A percentile compares a stretch with the other conserved stretches of the same genome.
phyloP scores from a whole-genome alignment of 805 yeast genomes.

The Metschnikowia drakensbergensis region DNA sequence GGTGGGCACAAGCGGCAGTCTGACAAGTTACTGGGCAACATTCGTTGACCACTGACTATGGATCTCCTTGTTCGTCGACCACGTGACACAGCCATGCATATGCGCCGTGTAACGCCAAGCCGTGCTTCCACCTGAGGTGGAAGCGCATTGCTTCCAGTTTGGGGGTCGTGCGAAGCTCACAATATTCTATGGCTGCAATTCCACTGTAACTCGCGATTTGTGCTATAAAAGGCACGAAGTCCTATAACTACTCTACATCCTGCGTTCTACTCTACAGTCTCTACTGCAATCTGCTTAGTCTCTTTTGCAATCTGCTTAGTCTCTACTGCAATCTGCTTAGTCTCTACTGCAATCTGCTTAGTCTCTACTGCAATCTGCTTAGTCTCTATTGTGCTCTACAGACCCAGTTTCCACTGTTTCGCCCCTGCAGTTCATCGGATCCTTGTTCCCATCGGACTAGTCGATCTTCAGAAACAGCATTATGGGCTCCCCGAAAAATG shows the following conservation, averaged over 20 bases:
- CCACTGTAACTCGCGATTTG: neutral
- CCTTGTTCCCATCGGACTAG: too few species aligned
- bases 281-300: too few species aligned
- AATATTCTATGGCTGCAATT: neutral
- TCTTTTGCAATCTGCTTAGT: too few species aligned
- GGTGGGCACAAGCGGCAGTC: constrained; percentile 99
- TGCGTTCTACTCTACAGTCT: too few species aligned
- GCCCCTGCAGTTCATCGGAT: too few species aligned
- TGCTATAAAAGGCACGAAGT: neutral
- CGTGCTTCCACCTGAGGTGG: neutral
- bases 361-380: too few species aligned
- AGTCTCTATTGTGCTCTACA: too few species aligned
- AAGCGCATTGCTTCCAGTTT: neutral
- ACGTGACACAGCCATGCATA: neutral
- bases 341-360: too few species aligned
- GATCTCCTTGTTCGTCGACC: constrained; percentile 6
- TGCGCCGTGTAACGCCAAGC: neutral
- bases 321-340: too few species aligned
- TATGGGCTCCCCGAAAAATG: too few species aligned
- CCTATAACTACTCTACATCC: neutral
- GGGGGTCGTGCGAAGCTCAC: constrained; percentile 1
- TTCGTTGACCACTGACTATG: constrained; percentile 5
- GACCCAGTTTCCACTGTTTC: too few species aligned
- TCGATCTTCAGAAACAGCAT: too few species aligned
- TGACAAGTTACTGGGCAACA: constrained; percentile 74